phyloP scores from a whole-genome alignment of 2,329 filamentous ascomycete genomes.

The Penicillium occitanis region DNA sequence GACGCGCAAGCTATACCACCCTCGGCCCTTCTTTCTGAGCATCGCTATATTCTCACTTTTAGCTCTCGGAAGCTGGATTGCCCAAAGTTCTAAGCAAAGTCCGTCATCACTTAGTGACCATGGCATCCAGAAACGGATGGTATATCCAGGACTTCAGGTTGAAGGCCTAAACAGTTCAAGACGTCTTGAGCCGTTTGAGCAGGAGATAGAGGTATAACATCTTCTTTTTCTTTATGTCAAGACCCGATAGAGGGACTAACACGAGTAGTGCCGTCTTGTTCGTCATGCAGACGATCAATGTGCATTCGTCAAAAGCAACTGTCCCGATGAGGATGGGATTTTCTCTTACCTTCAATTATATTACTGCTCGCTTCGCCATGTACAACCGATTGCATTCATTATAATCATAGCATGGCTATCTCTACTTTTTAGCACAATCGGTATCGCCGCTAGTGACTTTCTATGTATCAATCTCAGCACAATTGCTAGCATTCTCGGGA shows the following conservation, averaged over 20 bases:
- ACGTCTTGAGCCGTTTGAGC: background rate
- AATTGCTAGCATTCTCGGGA: conserved; percentile 80
- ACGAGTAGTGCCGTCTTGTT: conserved; percentile 69
- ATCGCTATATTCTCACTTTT: conserved; percentile 41
- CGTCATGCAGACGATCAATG: conserved; percentile 78
- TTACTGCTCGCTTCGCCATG: conserved; percentile 73
- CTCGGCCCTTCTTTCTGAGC: conserved; percentile 49
- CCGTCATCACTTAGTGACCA: background rate
- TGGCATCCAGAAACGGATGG: conserved; percentile 13
- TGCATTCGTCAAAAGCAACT: conserved; percentile 78
- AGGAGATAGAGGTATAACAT: conserved; percentile 15
- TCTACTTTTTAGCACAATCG: conserved; percentile 92
- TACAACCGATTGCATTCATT: conserved; percentile 73
- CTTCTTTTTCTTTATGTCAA: background rate
- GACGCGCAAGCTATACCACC: conserved; percentile 34
- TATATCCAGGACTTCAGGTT: background rate
- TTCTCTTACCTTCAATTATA: conserved; percentile 86
- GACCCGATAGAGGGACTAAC: background rate
- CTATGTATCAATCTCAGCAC: conserved; percentile 96
- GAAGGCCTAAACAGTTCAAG: background rate
- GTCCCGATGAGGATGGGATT: conserved; percentile 82
- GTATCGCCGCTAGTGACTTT: conserved; percentile 96
- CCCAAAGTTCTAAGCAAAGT: background rate
- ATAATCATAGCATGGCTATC: conserved; percentile 80
- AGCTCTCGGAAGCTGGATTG: conserved; percentile 32